Evolutionary conservation across 106 monocot genomes (phyloP).

Genomic region (Posidonia australis): DNA sequence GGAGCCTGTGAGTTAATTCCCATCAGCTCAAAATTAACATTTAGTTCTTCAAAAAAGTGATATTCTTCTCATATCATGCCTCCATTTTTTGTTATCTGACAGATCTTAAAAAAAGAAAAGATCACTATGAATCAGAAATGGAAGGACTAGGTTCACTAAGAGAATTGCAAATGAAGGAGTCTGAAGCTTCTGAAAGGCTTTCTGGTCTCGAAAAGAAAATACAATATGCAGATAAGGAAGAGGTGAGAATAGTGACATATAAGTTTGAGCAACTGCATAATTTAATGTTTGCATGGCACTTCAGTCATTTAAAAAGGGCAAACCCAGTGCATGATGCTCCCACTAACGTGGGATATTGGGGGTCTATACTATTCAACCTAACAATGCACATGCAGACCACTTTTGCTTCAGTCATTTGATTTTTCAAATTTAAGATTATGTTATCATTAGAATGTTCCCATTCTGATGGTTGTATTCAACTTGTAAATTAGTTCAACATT

Average conservation of each 20-base stretch:
- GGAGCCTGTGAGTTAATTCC: no score
- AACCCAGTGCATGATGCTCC: not conserved
- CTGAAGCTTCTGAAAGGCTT: slow-evolving; percentile 60
- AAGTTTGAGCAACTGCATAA: not conserved
- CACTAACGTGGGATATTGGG: no score
- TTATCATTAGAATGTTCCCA: no score
- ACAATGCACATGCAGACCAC: no score
- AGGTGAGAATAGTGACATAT: slow-evolving; percentile 30
- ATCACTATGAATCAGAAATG: slow-evolving; percentile 67
- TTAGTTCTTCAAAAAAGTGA: no score
- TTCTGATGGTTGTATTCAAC: no score
- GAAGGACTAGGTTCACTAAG: slow-evolving; percentile 65
- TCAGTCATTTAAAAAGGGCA: not conserved
- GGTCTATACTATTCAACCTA: no score
- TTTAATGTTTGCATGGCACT: not conserved
- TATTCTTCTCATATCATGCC: not conserved
- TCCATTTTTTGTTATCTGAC: slow-evolving; percentile 3
- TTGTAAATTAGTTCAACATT: no score
- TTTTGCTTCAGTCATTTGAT: no score
- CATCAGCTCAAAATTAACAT: no score
- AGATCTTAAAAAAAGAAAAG: slow-evolving; percentile 82
- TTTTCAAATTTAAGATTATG: no score
- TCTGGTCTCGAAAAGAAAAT: slow-evolving; percentile 84
- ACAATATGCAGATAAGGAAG: slow-evolving; percentile 69
- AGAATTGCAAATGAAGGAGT: slow-evolving; percentile 77